phyloP scores from a whole-genome alignment of 495 filamentous ascomycete genomes.

The Penicillium dipodomyicola region DNA sequence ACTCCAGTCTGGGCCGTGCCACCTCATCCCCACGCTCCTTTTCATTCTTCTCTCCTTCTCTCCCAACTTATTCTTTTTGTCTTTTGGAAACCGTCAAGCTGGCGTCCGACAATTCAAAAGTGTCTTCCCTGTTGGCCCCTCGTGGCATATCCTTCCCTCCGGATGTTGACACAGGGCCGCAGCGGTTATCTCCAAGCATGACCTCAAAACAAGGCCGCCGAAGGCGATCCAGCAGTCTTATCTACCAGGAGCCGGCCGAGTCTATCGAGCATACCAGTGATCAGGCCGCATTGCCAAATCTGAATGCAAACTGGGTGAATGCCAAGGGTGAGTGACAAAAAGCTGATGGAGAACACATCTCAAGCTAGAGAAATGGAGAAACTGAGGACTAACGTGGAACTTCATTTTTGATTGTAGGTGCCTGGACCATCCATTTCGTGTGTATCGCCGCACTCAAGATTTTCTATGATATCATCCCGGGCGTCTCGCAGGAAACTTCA shows the following conservation, averaged over 20 bases:
- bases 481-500: conserved; percentile 92
- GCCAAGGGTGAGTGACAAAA: conserved; percentile 73
- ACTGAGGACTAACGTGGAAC: neutral
- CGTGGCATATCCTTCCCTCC: conserved; percentile 79
- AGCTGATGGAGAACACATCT: conserved; percentile 14
- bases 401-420: conserved; percentile 54
- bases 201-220: conserved; percentile 66
- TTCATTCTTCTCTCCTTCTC: conserved; percentile 18
- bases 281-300: conserved; percentile 87
- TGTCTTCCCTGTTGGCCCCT: conserved; percentile 77
- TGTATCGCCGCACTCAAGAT: conserved; percentile 88
- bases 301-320: conserved; percentile 99
- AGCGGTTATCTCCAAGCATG: conserved; percentile 56
- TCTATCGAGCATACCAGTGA: conserved; percentile 94
- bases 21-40: conserved; percentile 34
- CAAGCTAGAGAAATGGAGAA: conserved; percentile 14
- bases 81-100: conserved; percentile 23
- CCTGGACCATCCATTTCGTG: conserved; percentile 95
- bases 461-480: conserved; percentile 91
- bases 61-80: conserved; percentile 5
- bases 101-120: conserved; percentile 64
- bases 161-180: conserved; percentile 63
- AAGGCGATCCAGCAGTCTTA: conserved; percentile 90
- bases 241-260: conserved; percentile 92
- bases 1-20: conserved; percentile 32